Conservation (phyloP, 2,329 filamentous ascomycete genomes). For the Colletotrichum somersetense region DNA sequence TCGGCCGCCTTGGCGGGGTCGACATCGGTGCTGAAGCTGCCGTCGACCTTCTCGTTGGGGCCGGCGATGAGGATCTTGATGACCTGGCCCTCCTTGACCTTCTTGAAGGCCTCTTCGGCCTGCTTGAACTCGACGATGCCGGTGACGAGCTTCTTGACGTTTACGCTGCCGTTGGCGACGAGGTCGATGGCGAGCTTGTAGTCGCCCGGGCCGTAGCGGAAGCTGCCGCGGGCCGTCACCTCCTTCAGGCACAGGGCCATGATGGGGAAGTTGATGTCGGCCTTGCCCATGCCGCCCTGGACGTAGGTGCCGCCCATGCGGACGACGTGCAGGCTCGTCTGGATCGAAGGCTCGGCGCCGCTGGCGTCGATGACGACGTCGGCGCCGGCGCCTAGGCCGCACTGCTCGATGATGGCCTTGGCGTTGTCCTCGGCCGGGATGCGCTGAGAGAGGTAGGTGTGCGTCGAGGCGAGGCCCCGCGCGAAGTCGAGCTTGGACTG, state of each 20-base stretch:
- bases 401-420: conserved; percentile 71
- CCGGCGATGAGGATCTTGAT: conserved; percentile 78
- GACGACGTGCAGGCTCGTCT: conserved; percentile 78
- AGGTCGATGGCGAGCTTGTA: conserved; percentile 87
- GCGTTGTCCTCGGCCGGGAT: conserved; percentile 80
- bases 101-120: conserved; percentile 87
- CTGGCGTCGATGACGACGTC: conserved; percentile 86
- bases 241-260: conserved; percentile 92
- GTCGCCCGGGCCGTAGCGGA: conserved; percentile 90
- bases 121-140: conserved; percentile 82
- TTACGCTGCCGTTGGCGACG: conserved; percentile 78
- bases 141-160: conserved; percentile 86
- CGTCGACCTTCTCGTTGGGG: conserved; percentile 68
- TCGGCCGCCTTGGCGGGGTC: conserved; percentile 38
- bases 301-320: conserved; percentile 81
- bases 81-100: conserved; percentile 85
- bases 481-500: conserved; percentile 84
- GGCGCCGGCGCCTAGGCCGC: conserved; percentile 74
- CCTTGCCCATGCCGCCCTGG: conserved; percentile 90
- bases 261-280: conserved; percentile 91
- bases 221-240: conserved; percentile 86
- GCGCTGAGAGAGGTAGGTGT: conserved; percentile 74
- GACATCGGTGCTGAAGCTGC: conserved; percentile 35
- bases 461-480: conserved; percentile 76
- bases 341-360: conserved; percentile 83